Conservation (phyloP, 2,329 filamentous ascomycete species). For the Penicillium occitanis region DNA sequence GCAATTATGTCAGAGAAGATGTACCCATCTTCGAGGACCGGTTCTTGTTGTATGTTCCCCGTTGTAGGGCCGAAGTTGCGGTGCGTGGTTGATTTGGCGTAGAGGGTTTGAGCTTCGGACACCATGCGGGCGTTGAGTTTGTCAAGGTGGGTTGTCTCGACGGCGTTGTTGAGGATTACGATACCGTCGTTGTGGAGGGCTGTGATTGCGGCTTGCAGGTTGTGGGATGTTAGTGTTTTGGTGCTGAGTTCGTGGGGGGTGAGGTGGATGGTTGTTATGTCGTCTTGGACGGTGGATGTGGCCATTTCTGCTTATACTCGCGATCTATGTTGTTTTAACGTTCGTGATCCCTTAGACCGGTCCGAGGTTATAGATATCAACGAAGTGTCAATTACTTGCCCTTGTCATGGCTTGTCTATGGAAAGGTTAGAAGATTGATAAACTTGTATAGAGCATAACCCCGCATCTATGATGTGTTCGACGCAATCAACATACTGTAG, state of each 20-base stretch:
- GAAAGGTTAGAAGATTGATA: neutral
- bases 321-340: neutral
- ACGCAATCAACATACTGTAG: neutral
- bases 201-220: slow-evolving; percentile 28
- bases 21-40: slow-evolving; percentile 35
- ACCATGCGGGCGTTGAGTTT: slow-evolving; percentile 33
- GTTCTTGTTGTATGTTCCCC: slow-evolving; percentile 45
- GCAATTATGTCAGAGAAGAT: slow-evolving; percentile 42
- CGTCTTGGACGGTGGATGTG: slow-evolving; percentile 15
- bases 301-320: slow-evolving; percentile 13
- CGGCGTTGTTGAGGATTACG: slow-evolving; percentile 40
- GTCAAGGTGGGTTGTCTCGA: slow-evolving; percentile 34
- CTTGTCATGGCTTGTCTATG: neutral
- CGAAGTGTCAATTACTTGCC: neutral
- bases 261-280: slow-evolving; percentile 21
- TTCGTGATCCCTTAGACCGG: neutral
- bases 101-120: slow-evolving; percentile 36
- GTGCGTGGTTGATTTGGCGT: slow-evolving; percentile 28
- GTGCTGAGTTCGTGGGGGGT: slow-evolving; percentile 19
- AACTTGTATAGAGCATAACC: neutral
- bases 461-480: neutral
- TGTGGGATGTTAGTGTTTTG: slow-evolving; percentile 26
- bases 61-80: slow-evolving; percentile 33
- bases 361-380: neutral
- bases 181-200: slow-evolving; percentile 40